phyloP scores from a whole-genome alignment of 208 protist genomes.

The Trypanosoma vivax region DNA sequence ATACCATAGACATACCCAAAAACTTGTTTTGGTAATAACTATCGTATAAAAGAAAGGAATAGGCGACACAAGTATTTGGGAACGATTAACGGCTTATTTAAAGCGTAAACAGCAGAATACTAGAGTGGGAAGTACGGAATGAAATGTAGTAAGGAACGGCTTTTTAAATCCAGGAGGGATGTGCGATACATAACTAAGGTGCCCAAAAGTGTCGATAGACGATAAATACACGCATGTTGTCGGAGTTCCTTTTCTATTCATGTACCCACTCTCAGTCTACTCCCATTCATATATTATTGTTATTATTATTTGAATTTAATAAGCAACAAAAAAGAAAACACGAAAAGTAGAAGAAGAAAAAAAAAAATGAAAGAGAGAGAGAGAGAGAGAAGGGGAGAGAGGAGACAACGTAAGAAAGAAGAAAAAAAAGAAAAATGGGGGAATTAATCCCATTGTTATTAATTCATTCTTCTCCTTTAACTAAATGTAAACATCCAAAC shows the following conservation, averaged over 20 bases:
- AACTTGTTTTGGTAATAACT: no score
- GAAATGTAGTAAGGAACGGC: no score
- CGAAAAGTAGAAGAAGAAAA: slow-evolving; percentile 2
- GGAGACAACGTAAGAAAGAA: not conserved
- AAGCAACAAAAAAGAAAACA: slow-evolving; percentile 14
- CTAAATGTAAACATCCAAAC: not conserved
- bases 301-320: no score
- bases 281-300: not conserved
- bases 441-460: not conserved
- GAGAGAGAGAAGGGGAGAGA: not conserved
- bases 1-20: not conserved
- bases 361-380: not conserved
- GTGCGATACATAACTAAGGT: no score
- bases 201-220: not conserved
- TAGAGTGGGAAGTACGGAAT: no score
- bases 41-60: no score
- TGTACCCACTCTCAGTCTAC: not conserved
- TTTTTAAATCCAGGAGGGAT: no score
- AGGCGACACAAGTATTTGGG: no score
- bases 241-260: not conserved
- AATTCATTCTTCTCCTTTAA: no score
- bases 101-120: no score
- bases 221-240: not conserved
- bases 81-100: no score
- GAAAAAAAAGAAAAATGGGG: slow-evolving; percentile 12